These are phyloP conservation scores for Neurospora sp. DNA, from an alignment of 2,329 filamentous ascomycete genomes.

Conservation along the genomic window DNA sequence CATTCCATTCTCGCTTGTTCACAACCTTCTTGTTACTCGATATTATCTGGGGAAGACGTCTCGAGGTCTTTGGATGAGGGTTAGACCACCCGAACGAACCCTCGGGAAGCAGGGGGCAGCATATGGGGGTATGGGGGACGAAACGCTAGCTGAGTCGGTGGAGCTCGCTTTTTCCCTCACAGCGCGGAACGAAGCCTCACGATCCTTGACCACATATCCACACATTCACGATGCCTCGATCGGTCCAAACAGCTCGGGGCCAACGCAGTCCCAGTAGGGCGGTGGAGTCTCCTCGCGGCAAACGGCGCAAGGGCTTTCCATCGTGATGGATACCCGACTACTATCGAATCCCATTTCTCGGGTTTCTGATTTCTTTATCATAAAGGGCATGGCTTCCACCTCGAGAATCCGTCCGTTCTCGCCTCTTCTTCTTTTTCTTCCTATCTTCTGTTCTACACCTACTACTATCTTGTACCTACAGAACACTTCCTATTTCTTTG, in stretches of 20 bases:
- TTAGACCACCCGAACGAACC: background rate
- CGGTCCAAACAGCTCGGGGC: background rate
- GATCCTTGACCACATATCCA: background rate
- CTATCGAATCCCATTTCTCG: background rate
- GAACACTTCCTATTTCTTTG: background rate
- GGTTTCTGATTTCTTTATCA: background rate
- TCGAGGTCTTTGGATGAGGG: background rate
- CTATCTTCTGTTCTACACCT: background rate
- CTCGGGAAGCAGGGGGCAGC: background rate
- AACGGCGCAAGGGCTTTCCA: background rate
- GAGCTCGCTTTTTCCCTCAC: background rate
- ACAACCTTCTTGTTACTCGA: background rate
- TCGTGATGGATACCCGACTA: background rate
- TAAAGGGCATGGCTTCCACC: background rate
- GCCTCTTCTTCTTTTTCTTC: background rate
- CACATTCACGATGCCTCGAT: background rate
- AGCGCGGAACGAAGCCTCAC: background rate
- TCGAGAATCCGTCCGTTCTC: background rate
- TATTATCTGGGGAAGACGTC: background rate
- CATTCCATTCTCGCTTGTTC: background rate
- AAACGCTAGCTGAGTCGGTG: background rate
- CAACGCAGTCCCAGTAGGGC: background rate
- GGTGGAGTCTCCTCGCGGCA: background rate
- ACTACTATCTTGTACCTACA: background rate
- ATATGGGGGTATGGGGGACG: background rate